Evolutionary conservation across 129 eudicot genomes (phyloP), one percentile per base, ranked within the genome.

Genomic region (Lactuca sativa): DNA sequence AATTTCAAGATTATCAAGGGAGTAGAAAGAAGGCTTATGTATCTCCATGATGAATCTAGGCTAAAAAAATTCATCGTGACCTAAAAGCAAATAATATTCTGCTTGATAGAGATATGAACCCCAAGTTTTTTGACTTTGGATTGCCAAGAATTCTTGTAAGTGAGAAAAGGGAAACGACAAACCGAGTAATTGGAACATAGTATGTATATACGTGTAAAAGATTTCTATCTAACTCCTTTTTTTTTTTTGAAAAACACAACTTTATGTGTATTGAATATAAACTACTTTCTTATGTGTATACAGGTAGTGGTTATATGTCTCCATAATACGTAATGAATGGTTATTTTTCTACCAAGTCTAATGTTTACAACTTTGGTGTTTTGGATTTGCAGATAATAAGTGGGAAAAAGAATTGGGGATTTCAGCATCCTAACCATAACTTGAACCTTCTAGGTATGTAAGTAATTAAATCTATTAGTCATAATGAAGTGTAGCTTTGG

Each of bases 291-390:
- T 58, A 2, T 65, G 4, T 72, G 64, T 65, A 25, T 1, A 25
- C 30, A 25, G 0, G 30, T 2, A 87, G 89, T 76, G 95, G 95
- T 16, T 87, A 87, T 52, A 87, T 87, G 95, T 64, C 95, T 18
- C 95, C 95, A 21, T 90, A 87, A 69, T 87, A 87, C 65, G 70
- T 77, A 21, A 66, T 84, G 77, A 61, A 66, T 5, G 90, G 85
- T 0, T 60, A 66, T 4, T 87, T 81, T 78, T 87, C 95, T 0
- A 76, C 69, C 12, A 87, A 82, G 21, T 82, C 90, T 2, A 89
- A 87, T 77, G 82, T 87, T 17, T 84, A 64, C 48, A 82, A 85
- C 69, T 87, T 74, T 44, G 90, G 90, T 52, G 85, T 87, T 18
- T n/a, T 84, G 51, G 54, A 72, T 9, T 69, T 87, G 73, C 88